Evolutionary conservation across 805 yeast species (phyloP), one percentile per base, ranked within the genome.

Genomic region (Spencermartinsiella europaea): DNA sequence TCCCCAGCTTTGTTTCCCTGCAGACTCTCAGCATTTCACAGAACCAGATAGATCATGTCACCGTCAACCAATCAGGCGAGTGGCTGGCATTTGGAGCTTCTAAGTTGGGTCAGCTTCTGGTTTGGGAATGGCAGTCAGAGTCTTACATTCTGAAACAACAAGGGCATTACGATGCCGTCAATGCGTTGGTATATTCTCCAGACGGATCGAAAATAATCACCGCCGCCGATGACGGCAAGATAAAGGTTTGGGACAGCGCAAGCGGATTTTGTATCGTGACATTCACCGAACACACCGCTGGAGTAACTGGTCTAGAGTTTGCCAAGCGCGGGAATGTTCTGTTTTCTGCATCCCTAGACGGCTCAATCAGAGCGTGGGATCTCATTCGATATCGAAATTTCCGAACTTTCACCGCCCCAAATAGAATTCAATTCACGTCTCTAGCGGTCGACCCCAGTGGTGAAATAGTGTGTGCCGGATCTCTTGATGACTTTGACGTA

Each of bases 101-200:
- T 28, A 82, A 81, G 60, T 66, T 86, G 22, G 99, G 99, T n/a
- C 99, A 93, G 67, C 69, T 93, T 49, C 69, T 93, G 47, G 99
- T 93, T 0, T 93, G 95, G 72, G 99, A 93, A 72, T 93, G 99
- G 99, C 96, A 93, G 69, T 85, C 95, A 3, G 99, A 93, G 64
- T 86, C 96, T 0, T 93, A 91, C 62, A 84, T 93, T 40, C 71
- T 93, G 54, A 90, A 91, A 62, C 99, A 93, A 63, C 99, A 93
- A 67, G 97, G 98, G 20, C 99, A 93, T 67, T 91, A 86, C 61
- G 99, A 93, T 64, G 73, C 96, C 0, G 78, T 89, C 64, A 91
- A 88, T 60, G 74, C 88, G 14, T 62, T 93, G 38, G 79, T 84
- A 28, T 93, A 93, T 59, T 87, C 97, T 0, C 96, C 97, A 0